Percentiles rank a stretch among this genome's conserved stretches.
Conservation (phyloP, 192 early-diverging fungal genomes). For the Thamnidium elegans region DNA sequence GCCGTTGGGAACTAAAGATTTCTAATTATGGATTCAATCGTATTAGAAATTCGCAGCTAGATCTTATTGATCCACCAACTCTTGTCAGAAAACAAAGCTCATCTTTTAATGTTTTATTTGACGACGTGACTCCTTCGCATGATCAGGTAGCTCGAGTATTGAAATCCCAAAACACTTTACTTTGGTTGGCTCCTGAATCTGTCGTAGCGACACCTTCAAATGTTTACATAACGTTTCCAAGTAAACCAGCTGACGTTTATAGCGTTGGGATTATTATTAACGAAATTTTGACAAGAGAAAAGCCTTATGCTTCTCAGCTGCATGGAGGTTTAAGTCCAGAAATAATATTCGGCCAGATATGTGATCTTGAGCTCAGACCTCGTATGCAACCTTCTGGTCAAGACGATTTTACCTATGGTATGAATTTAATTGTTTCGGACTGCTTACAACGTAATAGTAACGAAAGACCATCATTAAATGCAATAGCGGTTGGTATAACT, state of each 20-base stretch:
- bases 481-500: constrained; percentile 10
- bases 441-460: background rate
- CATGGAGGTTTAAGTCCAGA: constrained; percentile 5
- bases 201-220: constrained; percentile 18
- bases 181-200: constrained; percentile 41
- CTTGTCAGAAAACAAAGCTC: background rate
- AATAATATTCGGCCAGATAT: background rate
- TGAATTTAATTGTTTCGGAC: constrained; percentile 8
- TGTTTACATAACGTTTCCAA: constrained; percentile 29
- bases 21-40: constrained; percentile 40
- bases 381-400: background rate
- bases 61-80: background rate
- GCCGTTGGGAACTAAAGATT: constrained; percentile 46
- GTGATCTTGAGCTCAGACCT: background rate
- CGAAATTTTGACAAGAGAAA: constrained; percentile 41
- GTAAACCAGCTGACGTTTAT: constrained; percentile 35
- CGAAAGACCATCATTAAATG: constrained; percentile 13
- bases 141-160: background rate
- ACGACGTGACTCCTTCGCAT: background rate
- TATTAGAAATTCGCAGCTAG: constrained; percentile 31
- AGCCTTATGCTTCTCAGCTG: constrained; percentile 34
- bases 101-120: background rate
- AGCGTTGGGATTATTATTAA: constrained; percentile 47
- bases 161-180: constrained; percentile 18
- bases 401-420: constrained; percentile 4